Evolutionary conservation across 1,284 basidiomycete genomes (phyloP), one percentile per base, ranked within the genome.

Genomic region (Irpex rosettiformis): DNA sequence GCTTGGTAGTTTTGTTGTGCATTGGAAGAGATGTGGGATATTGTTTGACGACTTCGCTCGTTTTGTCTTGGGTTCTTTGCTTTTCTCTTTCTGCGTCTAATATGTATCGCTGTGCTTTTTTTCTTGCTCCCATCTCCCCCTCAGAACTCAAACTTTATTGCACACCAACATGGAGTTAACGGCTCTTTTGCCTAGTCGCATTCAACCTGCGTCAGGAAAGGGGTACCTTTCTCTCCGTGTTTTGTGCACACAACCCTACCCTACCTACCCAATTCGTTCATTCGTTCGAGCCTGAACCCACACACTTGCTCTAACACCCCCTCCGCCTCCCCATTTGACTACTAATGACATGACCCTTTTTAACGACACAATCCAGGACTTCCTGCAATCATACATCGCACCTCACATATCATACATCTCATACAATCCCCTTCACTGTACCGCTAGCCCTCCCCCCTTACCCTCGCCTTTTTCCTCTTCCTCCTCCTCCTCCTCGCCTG

Each of bases 21-120:
- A 25, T 68, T 76, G 13, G 74, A 75, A 60, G 74, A 75, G 54
- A 70, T 75, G 24, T 75, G 74, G 74, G 74, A 75, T 60, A 73
- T 75, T 58, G 68, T 75, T 37, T 75, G 33, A 37, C 10, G 33
- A 16, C 16, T 0, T 30, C n/a, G 58, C 57, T 56, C 16, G 27
- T 54, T 56, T 55, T 58, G 45, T 25, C 48, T 24, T 7, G 45
- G 30, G 49, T 47, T 53, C 43, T 40, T 30, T 57, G 22, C 51
- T 54, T 29, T 33, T 59, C 51, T 18, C 30, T 58, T 56, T 60
- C 27, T 45, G 47, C 13, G 18, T 18, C 16, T 54, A 24, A 52
- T 37, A 28, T 63, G 56, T 58, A 62, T 57, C 57, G 57, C 48
- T 54, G 55, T 54, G 58, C 56, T n/a, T 53, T 11, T 55, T 53